A percentile compares a stretch with the other conserved stretches of the same genome.
Evolutionary conservation across 768 basidiomycete species (phyloP).

Genomic region (Panaeolus cyanescens): DNA sequence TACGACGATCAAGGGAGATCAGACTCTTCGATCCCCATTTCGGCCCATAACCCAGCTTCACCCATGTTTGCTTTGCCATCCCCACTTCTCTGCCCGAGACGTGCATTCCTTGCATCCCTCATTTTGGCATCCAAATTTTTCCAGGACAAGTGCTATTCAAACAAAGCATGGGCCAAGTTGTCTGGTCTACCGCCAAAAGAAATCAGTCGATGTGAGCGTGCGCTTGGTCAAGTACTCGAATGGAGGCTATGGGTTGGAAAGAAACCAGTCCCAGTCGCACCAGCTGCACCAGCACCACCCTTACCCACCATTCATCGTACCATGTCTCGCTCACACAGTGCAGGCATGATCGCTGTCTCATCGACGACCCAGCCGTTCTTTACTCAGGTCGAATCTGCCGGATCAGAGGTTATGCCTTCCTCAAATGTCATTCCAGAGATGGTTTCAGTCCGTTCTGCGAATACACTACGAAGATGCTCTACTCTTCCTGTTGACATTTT

Average conservation of each 20-base stretch:
- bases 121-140: constrained; percentile 92
- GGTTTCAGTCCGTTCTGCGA: not conserved
- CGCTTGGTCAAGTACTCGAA: constrained; percentile 81
- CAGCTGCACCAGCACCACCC: constrained; percentile 21
- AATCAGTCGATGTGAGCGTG: constrained; percentile 87
- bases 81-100: constrained; percentile 83
- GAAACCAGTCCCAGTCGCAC: constrained; percentile 32
- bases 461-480: constrained; percentile 6
- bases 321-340: constrained; percentile 54
- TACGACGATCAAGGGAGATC: constrained; percentile 19
- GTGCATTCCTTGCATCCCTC: constrained; percentile 85
- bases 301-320: constrained; percentile 30
- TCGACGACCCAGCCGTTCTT: constrained; percentile 27
- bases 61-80: constrained; percentile 57
- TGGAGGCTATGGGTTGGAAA: constrained; percentile 97
- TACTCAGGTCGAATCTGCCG: not conserved
- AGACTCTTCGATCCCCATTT: constrained; percentile 5
- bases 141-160: constrained; percentile 92
- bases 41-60: constrained; percentile 11
- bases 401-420: constrained; percentile 5
- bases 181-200: constrained; percentile 86
- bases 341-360: constrained; percentile 30
- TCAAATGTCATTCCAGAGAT: not conserved
- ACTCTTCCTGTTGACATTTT: constrained; percentile 5
- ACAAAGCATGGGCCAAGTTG: constrained; percentile 92